Evolutionary conservation across 2,329 filamentous ascomycete genomes (phyloP).

Genomic region (Chaetomiaceae sp.): DNA sequence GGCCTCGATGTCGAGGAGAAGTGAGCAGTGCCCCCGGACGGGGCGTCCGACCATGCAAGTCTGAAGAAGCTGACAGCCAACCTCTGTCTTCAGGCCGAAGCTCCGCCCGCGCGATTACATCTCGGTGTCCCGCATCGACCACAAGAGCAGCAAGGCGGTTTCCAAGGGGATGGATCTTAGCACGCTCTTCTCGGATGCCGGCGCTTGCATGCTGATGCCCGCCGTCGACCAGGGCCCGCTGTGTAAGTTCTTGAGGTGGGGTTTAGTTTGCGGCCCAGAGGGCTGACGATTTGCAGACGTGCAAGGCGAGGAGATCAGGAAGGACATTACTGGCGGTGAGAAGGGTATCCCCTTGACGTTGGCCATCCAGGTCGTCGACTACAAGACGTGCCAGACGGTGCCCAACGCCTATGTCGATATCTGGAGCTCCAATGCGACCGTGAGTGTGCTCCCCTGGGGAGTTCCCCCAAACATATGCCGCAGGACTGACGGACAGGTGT

Average conservation of each 20-base stretch:
- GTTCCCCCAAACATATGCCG: too few species aligned
- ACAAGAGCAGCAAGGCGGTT: slow-evolving; percentile 32
- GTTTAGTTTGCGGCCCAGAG: not conserved
- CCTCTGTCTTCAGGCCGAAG: slow-evolving; percentile 16
- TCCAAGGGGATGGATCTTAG: slow-evolving; percentile 29
- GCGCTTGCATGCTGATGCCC: slow-evolving; percentile 43
- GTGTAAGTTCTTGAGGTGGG: slow-evolving; percentile 29
- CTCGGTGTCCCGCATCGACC: slow-evolving; percentile 30
- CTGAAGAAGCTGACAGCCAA: not conserved
- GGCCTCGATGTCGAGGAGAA: slow-evolving; percentile 25
- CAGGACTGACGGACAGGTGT: not conserved
- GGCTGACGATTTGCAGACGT: slow-evolving; percentile 34
- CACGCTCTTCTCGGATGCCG: slow-evolving; percentile 36
- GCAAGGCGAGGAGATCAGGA: slow-evolving; percentile 46
- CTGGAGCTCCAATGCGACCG: slow-evolving; percentile 46
- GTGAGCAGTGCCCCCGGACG: not conserved
- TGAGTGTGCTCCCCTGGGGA: slow-evolving; percentile 10
- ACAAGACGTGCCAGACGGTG: slow-evolving; percentile 49
- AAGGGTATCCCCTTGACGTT: slow-evolving; percentile 45
- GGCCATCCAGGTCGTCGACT: slow-evolving; percentile 52
- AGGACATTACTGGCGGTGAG: slow-evolving; percentile 45
- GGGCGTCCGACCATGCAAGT: not conserved
- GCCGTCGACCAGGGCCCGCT: slow-evolving; percentile 47
- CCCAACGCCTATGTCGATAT: slow-evolving; percentile 48
- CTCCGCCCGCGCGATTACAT: slow-evolving; percentile 30